Base-by-base conservation (phyloP, 2,329 filamentous ascomycete species). In the Seiridium unicorne region DNA sequence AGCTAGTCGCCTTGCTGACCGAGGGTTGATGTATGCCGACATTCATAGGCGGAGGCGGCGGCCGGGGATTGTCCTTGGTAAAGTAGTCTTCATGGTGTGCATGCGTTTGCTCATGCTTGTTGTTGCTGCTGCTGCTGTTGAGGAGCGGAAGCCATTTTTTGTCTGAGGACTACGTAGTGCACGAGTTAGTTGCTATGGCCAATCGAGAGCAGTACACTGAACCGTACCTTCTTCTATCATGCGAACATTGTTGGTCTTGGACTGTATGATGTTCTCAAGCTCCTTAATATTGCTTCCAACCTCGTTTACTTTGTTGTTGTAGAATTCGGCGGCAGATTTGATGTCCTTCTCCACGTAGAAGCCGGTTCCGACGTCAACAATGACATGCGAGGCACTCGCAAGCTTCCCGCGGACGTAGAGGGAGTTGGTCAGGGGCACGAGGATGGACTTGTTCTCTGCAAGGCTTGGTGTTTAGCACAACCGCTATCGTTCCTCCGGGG, bases 361-460 rank as follows among this genome's bases (percentile, higher is more conserved):
- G 0, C 94, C 94, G 1, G 94, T 98, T 26, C 94, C 94, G 26
- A 97, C 87, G 74, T 98, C 94, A 46, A 98, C 92, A 61, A 98
- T 82, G 5, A 97, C 92, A 62, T 87, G 88, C 60, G 91, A 85
- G 1, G 89, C 83, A 74, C 89, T 86, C 51, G 90, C 84, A 46
- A 98, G 81, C 44, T 84, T 88, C 38, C 94, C 96, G 34, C 90
- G 90, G 13, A 99, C 94, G 76, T 99, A 99, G 36, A 99, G 84
- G 1, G 93, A 97, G 69, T 91, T 95, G 10, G 95, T 99, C 63
- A 99, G 78, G 0, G 96, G 95, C n/a, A 99, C 92, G 26, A 99
- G 85, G 53, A 98, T 89, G 6, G 76, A 81, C 74, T 86, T 81
- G 55, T 72, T 72, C 58, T 73, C 74, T 74, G 58, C 51, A 53